Evolutionary conservation across 2,329 filamentous ascomycete genomes (phyloP).

Genomic region (Madurella fahalii): DNA sequence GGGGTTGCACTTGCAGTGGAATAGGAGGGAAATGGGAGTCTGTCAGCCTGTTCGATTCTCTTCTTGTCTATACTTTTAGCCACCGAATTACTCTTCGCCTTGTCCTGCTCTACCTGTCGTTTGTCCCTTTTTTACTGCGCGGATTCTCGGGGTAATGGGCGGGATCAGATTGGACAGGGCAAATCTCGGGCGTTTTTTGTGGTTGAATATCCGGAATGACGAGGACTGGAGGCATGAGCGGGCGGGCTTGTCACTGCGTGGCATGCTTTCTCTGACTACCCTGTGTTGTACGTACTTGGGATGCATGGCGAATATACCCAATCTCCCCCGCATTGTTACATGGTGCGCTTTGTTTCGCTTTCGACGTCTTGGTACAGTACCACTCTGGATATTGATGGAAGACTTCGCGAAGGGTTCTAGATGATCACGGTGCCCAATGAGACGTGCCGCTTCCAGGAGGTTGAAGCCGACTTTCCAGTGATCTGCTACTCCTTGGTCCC

Average conservation of each 20-base stretch:
- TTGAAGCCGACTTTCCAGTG: constrained; percentile 9
- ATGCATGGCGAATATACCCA: constrained; percentile 8
- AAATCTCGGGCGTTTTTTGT: background rate
- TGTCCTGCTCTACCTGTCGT: background rate
- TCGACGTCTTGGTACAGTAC: background rate
- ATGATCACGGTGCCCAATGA: constrained; percentile 10
- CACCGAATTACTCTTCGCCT: background rate
- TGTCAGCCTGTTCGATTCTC: constrained; percentile 1
- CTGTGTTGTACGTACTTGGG: background rate
- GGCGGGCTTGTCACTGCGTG: background rate
- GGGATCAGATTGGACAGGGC: constrained; percentile 7
- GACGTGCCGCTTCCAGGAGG: background rate
- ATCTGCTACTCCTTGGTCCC: background rate
- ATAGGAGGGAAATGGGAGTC: background rate
- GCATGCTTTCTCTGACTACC: background rate
- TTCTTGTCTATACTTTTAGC: constrained; percentile 15
- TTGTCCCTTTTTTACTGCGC: background rate
- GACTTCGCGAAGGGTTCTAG: constrained; percentile 15
- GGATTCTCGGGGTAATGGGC: background rate
- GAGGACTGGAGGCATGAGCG: background rate
- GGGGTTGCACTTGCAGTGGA: background rate
- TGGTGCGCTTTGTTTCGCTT: background rate
- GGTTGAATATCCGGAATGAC: constrained; percentile 14
- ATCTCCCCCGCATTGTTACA: constrained; percentile 14
- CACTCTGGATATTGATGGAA: constrained; percentile 19